Base-by-base conservation (phyloP, 1,284 basidiomycete species). In the Melampsora americana region DNA sequence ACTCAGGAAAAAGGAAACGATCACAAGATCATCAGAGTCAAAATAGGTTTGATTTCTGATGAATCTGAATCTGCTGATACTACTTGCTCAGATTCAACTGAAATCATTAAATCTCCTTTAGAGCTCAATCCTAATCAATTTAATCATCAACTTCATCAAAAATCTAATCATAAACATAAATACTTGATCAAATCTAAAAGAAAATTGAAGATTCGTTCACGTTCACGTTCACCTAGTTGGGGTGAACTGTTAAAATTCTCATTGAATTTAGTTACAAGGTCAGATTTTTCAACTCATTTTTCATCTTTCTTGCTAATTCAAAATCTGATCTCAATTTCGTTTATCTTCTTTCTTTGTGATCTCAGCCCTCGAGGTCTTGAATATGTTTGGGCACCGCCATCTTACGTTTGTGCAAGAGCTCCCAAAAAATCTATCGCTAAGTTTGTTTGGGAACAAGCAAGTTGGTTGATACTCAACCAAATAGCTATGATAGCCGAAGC, bases 321-420 rank as follows among this genome's bases (percentile, higher is more conserved):
- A 20, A 12, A n/a, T 61, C 30, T 60, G 46, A 61, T 23, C 5
- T 39, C 39, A 30, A 66, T 66, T 30, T 28, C 1, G 26, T 65
- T 71, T 2, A 16, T 23, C 50, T 14, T 50, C 66, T 35, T 2
- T 35, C 9, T 35, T 35, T 35, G 3, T 35, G 35, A 35, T 35
- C 3, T 56, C 30, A 73, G 71, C 48, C 71, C 71, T 11, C 44
- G 71, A 42, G 46, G 59, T 9, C 50, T 73, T 20, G 48, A 53
- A 11, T 73, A 66, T 59, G 53, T 59, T 42, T 73, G 71, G 71
- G 71, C 59, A 30, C 71, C 71, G 20, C 71, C 71, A 23, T 39
- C 42, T 30, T 39, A 30, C 23, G 50, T 73, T 20, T 42, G 65
- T 20, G 56, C 64, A 26, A 42, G 60, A 16, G 62, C 62, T 6